Percentiles rank a stretch among this genome's conserved stretches.
Conservation (phyloP, 371 early-diverging fungal species). For the Haplosporangium sp. region DNA sequence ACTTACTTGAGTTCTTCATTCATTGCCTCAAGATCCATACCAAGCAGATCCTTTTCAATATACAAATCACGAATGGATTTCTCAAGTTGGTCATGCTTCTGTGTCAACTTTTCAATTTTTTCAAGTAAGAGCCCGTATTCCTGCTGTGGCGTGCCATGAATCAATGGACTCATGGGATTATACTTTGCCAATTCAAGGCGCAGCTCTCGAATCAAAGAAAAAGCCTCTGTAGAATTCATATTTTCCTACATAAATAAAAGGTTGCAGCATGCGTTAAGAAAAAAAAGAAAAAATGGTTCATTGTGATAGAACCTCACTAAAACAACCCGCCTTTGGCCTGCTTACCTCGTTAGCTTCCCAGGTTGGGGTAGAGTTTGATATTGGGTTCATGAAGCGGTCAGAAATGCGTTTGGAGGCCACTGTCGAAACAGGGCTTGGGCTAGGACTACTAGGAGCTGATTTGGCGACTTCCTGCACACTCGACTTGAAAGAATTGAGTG, state of each 20-base stretch:
- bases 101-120: slow-evolving; percentile 11
- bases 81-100: slow-evolving; percentile 24
- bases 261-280: no score
- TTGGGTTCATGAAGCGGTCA: slow-evolving; percentile 14
- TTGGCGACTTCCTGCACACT: slow-evolving; percentile 10
- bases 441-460: slow-evolving; percentile 13
- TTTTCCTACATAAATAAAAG: not conserved
- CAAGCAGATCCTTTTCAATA: slow-evolving; percentile 34
- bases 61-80: slow-evolving; percentile 20
- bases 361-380: slow-evolving; percentile 9
- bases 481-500: slow-evolving; percentile 12
- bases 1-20: slow-evolving; percentile 25
- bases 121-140: slow-evolving; percentile 30
- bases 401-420: slow-evolving; percentile 11
- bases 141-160: slow-evolving; percentile 34
- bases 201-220: slow-evolving; percentile 11
- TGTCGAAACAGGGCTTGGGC: not conserved
- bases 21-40: slow-evolving; percentile 45
- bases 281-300: no score
- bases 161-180: slow-evolving; percentile 28
- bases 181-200: slow-evolving; percentile 39
- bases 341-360: slow-evolving; percentile 8
- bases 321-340: no score
- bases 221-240: no score
- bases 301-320: no score